These are phyloP conservation scores for Endogone sp. DNA, from an alignment of 192 early-diverging fungal genomes.

Conservation along the genomic window DNA sequence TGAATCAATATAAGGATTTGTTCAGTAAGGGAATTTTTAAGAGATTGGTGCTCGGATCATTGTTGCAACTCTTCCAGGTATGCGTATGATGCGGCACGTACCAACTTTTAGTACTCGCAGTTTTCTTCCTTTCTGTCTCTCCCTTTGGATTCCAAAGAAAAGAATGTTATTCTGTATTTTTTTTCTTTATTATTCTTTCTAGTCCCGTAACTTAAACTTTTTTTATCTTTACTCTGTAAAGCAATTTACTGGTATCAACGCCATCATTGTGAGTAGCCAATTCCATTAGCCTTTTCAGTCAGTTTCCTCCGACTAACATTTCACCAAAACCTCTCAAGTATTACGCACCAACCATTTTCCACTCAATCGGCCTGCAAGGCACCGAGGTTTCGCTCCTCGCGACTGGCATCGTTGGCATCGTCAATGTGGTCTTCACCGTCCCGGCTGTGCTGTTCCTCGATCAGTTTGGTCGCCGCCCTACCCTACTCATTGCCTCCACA, in stretches of 20 bases:
- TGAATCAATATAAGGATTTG: constrained; percentile 39
- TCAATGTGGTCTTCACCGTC: constrained; percentile 73
- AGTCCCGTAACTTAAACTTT: too few relatives aligned
- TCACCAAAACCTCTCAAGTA: constrained; percentile 26
- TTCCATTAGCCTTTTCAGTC: not conserved
- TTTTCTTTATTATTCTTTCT: too few relatives aligned
- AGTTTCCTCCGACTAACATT: not conserved
- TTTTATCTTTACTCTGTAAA: too few relatives aligned
- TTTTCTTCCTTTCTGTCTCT: too few relatives aligned
- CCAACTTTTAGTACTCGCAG: too few relatives aligned
- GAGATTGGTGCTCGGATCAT: constrained; percentile 46
- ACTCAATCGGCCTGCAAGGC: constrained; percentile 47
- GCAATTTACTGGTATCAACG: constrained; percentile 75
- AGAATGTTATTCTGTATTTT: too few relatives aligned
- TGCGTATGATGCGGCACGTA: too few relatives aligned
- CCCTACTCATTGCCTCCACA: constrained; percentile 60
- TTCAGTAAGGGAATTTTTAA: constrained; percentile 46
- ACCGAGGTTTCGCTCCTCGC: constrained; percentile 42
- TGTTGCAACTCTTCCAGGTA: constrained; percentile 62
- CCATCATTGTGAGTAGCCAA: constrained; percentile 35
- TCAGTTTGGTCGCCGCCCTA: constrained; percentile 59
- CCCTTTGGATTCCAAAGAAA: too few relatives aligned
- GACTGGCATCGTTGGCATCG: constrained; percentile 61
- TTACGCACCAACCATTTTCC: constrained; percentile 57
- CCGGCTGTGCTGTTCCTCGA: constrained; percentile 73